A percentile compares a stretch with the other conserved stretches of the same genome.
Evolutionary conservation across 2,329 filamentous ascomycete species (phyloP).

Genomic region (Pseudogymnoascus pannorum): DNA sequence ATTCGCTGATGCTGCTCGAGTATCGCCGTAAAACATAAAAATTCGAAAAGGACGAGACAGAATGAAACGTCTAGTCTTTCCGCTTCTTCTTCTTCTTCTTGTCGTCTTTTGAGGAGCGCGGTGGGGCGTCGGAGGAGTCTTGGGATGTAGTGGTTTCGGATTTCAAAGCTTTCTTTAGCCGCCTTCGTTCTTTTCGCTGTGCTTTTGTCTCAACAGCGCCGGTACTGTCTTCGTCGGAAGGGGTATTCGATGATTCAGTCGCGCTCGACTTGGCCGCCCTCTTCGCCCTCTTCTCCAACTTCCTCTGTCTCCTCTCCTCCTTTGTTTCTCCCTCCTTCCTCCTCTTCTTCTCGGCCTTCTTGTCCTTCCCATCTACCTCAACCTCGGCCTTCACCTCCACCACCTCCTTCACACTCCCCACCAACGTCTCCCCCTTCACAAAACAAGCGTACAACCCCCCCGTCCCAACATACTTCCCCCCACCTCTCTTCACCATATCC

Average conservation of each 20-base stretch:
- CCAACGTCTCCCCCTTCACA: constrained; percentile 70
- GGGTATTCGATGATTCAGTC: constrained; percentile 7
- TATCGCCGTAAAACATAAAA: constrained; percentile 1
- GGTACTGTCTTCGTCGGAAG: constrained; percentile 4
- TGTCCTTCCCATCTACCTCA: constrained; percentile 15
- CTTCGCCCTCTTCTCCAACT: constrained; percentile 25
- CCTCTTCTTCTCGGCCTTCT: constrained; percentile 15
- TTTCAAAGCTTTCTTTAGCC: constrained; percentile 26
- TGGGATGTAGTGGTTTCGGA: constrained; percentile 11
- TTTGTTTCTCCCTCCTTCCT: constrained; percentile 22
- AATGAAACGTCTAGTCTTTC: constrained; percentile 17
- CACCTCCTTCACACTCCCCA: constrained; percentile 44
- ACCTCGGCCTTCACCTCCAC: background rate
- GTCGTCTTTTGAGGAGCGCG: constrained; percentile 15
- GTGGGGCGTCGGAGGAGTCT: background rate
- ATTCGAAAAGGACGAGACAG: background rate
- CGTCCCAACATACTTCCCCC: constrained; percentile 50
- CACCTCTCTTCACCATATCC: constrained; percentile 48
- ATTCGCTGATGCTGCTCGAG: background rate
- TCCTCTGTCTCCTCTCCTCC: constrained; percentile 29
- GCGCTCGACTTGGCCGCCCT: constrained; percentile 30
- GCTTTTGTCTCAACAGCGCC: constrained; percentile 25
- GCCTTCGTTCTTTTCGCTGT: constrained; percentile 32
- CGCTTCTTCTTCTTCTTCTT: constrained; percentile 27
- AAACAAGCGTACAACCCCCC: constrained; percentile 72